phyloP scores from a whole-genome alignment of 2,329 filamentous ascomycete species.

The Verticillium albo-atrum region DNA sequence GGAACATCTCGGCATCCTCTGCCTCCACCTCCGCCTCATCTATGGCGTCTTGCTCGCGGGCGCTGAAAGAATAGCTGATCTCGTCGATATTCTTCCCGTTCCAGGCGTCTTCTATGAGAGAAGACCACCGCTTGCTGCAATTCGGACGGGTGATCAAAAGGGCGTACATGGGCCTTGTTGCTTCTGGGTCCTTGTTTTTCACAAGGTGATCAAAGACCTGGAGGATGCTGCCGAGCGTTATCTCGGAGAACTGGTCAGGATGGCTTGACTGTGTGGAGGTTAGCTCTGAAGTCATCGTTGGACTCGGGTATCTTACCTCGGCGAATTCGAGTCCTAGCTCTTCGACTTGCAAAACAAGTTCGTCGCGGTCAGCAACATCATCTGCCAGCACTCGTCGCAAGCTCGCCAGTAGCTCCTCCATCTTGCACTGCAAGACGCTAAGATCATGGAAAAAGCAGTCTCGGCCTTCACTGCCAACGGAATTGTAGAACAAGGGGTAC shows the following conservation, averaged over 20 bases:
- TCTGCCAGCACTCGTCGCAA: constrained; percentile 41
- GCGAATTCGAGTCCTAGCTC: constrained; percentile 49
- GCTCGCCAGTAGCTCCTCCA: constrained; percentile 38
- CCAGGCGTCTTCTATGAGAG: constrained; percentile 35
- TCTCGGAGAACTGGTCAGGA: constrained; percentile 25
- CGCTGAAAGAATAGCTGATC: constrained; percentile 32
- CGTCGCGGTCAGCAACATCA: constrained; percentile 40
- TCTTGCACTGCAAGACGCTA: constrained; percentile 35
- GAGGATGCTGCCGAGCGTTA: constrained; percentile 36
- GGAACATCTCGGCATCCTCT: constrained; percentile 20
- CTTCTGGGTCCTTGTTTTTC: constrained; percentile 37
- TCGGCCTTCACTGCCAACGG: constrained; percentile 20
- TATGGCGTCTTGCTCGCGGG: constrained; percentile 6
- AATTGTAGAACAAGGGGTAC: constrained; percentile 32
- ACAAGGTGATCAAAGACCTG: constrained; percentile 37
- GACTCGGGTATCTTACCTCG: constrained; percentile 31
- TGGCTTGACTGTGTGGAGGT: constrained; percentile 27
- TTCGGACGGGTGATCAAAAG: constrained; percentile 36
- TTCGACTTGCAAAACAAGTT: constrained; percentile 47
- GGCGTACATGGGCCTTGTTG: constrained; percentile 32
- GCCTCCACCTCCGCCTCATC: constrained; percentile 2
- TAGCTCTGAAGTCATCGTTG: constrained; percentile 12
- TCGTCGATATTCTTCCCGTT: constrained; percentile 35
- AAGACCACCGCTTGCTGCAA: constrained; percentile 31
- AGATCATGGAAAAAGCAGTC: constrained; percentile 41